Conservation (phyloP, 768 basidiomycete genomes). For the Calocera cornea region DNA sequence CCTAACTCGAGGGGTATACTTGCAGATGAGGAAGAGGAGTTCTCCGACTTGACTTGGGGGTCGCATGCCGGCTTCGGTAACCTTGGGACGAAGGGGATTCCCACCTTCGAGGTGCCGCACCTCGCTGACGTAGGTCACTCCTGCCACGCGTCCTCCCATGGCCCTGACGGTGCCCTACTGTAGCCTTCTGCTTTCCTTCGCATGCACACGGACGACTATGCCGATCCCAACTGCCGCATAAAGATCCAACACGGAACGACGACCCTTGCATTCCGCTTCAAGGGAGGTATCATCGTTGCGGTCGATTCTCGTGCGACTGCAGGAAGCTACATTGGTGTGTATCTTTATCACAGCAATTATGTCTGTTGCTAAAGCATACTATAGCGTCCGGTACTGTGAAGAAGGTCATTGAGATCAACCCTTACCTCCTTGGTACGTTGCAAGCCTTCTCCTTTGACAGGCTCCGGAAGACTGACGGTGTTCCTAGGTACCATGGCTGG, state of each 20-base stretch:
- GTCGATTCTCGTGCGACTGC: slow-evolving; percentile 98
- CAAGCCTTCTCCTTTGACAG: neutral
- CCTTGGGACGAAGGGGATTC: slow-evolving; percentile 50
- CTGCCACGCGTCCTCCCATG: neutral
- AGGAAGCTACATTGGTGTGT: slow-evolving; percentile 87
- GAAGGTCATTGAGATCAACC: slow-evolving; percentile 99
- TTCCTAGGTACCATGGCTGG: slow-evolving; percentile 74
- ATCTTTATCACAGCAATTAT: neutral
- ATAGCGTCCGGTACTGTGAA: slow-evolving; percentile 92
- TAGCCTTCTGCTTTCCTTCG: slow-evolving; percentile 86
- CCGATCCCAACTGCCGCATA: slow-evolving; percentile 86
- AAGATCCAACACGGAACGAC: slow-evolving; percentile 99
- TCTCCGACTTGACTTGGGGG: slow-evolving; percentile 63
- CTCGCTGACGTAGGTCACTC: slow-evolving; percentile 54
- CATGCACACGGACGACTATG: slow-evolving; percentile 88
- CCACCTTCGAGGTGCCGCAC: slow-evolving; percentile 56
- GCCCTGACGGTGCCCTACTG: neutral
- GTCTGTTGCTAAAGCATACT: neutral
- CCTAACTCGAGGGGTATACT: neutral
- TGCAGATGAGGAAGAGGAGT: slow-evolving; percentile 33
- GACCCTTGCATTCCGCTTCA: slow-evolving; percentile 89
- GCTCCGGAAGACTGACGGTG: neutral
- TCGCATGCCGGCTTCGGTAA: slow-evolving; percentile 72
- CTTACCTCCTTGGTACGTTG: slow-evolving; percentile 67
- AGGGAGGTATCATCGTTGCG: slow-evolving; percentile 96